Evolutionary conservation across 495 filamentous ascomycete species (phyloP).

Genomic region (Gamarada debralockiae): DNA sequence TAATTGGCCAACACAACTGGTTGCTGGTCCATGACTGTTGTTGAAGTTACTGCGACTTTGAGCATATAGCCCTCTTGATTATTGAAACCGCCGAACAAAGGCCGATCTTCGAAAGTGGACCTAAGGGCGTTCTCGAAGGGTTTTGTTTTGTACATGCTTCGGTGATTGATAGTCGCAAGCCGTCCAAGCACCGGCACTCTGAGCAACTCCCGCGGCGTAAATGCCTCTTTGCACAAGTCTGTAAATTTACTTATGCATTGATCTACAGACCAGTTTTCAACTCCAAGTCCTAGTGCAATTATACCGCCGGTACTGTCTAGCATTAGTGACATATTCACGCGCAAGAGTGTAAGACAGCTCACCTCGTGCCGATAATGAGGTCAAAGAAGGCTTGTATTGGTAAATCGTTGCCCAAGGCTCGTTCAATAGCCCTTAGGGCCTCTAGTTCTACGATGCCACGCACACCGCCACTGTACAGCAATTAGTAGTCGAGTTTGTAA

Average conservation of each 20-base stretch:
- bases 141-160: conserved; percentile 38
- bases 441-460: conserved; percentile 45
- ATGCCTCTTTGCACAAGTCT: conserved; percentile 37
- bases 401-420: conserved; percentile 33
- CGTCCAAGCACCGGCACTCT: conserved; percentile 32
- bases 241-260: conserved; percentile 39
- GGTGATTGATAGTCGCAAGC: conserved; percentile 32
- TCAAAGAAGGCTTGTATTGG: conserved; percentile 44
- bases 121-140: conserved; percentile 34
- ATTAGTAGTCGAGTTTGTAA: neutral
- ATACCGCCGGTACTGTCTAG: conserved; percentile 57
- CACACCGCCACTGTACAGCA: conserved; percentile 38
- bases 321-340: no score
- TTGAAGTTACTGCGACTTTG: conserved; percentile 46
- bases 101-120: conserved; percentile 26
- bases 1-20: conserved; percentile 49
- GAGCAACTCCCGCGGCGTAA: conserved; percentile 34
- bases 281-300: conserved; percentile 50
- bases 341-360: no score
- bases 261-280: conserved; percentile 42
- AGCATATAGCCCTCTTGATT: conserved; percentile 23
- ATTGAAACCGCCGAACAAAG: conserved; percentile 37
- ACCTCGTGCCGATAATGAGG: conserved; percentile 51
- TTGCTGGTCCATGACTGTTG: conserved; percentile 32
- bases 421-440: conserved; percentile 39